These are phyloP conservation scores for Pisolithus orientalis DNA, from an alignment of 768 basidiomycete genomes.

Conservation along the genomic window DNA sequence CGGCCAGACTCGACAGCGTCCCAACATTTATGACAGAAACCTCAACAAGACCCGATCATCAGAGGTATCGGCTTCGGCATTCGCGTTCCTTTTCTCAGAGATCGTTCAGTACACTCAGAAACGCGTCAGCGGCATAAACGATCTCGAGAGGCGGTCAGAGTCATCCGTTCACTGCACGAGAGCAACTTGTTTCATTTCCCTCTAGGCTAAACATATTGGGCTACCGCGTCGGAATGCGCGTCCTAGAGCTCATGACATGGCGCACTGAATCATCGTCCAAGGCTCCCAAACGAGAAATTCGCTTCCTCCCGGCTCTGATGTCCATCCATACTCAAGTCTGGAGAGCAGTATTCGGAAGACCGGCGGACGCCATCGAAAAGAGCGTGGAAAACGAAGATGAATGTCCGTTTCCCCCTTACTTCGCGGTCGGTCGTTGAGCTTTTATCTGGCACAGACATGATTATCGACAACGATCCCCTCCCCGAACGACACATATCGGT, in stretches of 20 bases:
- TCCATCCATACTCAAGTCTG: slow-evolving; percentile 94
- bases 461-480: slow-evolving; percentile 93
- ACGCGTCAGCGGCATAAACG: slow-evolving; percentile 89
- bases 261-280: slow-evolving; percentile 72
- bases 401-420: slow-evolving; percentile 44
- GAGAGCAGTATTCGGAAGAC: slow-evolving; percentile 87
- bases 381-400: slow-evolving; percentile 96
- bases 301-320: slow-evolving; percentile 88
- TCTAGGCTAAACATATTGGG: slow-evolving; percentile 84
- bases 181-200: not conserved
- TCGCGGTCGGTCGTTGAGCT: not conserved
- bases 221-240: slow-evolving; percentile 83
- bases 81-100: slow-evolving; percentile 89
- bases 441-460: slow-evolving; percentile 67
- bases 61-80: slow-evolving; percentile 81
- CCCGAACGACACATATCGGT: slow-evolving; percentile 90
- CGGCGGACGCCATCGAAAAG: slow-evolving; percentile 93
- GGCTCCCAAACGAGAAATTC: slow-evolving; percentile 87
- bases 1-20: slow-evolving; percentile 40
- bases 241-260: slow-evolving; percentile 83
- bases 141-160: slow-evolving; percentile 83
- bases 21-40: slow-evolving; percentile 84
- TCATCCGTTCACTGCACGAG: not conserved
- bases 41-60: slow-evolving; percentile 81
- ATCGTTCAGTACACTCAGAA: slow-evolving; percentile 95